Evolutionary conservation across 345 rosid species (phyloP).

Genomic region (Citrus australasica): DNA sequence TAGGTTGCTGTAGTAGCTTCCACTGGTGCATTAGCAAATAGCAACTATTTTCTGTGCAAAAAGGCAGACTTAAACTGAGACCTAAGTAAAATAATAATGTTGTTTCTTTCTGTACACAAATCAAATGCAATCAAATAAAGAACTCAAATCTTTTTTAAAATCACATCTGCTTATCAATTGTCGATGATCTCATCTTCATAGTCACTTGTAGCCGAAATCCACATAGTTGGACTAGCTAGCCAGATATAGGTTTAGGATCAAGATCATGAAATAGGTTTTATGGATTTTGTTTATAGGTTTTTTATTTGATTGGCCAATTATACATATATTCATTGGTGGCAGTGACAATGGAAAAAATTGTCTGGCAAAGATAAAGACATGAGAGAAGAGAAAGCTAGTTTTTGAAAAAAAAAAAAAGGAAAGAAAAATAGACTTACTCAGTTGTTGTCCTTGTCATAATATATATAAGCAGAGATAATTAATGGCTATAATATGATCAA

Average conservation of each 20-base stretch:
- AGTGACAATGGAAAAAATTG: background rate
- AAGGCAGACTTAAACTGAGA: no score
- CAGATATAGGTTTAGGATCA: no score
- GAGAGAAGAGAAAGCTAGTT: background rate
- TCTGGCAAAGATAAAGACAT: background rate
- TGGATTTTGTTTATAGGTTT: no score
- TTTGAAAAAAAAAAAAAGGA: background rate
- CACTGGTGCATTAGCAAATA: no score
- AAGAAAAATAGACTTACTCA: background rate
- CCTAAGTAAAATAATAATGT: no score
- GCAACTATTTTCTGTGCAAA: no score
- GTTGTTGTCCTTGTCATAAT: background rate
- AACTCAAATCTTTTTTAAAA: no score
- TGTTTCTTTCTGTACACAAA: no score
- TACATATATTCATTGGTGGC: background rate
- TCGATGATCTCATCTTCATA: no score
- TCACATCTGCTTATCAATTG: no score
- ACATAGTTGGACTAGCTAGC: background rate
- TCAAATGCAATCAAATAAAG: no score
- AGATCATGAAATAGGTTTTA: no score
- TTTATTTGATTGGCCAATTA: background rate
- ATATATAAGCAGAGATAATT: background rate
- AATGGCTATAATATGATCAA: background rate
- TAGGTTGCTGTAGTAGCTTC: background rate
- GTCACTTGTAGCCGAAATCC: background rate